Conservation (phyloP, 441 rosid genomes). For the Erodium texanum region DNA sequence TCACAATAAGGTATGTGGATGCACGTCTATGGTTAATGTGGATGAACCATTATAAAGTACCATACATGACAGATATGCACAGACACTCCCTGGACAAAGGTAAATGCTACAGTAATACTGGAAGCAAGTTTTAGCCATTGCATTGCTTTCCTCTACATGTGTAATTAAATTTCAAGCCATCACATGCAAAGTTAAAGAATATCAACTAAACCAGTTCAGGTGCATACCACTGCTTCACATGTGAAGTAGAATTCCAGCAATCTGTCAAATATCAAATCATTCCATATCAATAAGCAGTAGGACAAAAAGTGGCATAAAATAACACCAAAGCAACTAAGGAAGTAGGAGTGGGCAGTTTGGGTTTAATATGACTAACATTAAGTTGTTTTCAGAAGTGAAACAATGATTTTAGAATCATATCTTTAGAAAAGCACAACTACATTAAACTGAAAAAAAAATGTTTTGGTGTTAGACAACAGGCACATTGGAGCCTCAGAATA, state of each 20-base stretch:
- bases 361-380: not conserved
- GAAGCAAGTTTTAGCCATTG: not conserved
- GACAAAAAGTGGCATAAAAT: not conserved
- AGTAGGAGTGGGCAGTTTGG: not conserved
- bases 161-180: conserved; percentile 5
- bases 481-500: not conserved
- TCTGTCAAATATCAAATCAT: conserved; percentile 29
- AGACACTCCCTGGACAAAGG: not conserved
- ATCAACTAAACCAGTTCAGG: conserved; percentile 16
- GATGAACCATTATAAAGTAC: not conserved
- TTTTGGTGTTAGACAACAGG: not conserved
- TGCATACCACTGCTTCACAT: conserved; percentile 59
- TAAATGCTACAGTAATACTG: not conserved
- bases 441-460: not conserved
- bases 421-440: not conserved
- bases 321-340: not conserved
- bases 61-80: not conserved
- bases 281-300: conserved; percentile 11
- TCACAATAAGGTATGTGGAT: not conserved
- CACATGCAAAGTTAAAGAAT: conserved; percentile 8
- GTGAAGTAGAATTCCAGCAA: conserved; percentile 72
- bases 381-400: not conserved
- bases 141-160: not conserved
- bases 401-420: not conserved
- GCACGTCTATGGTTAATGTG: not conserved